A percentile compares a stretch with the other conserved stretches of the same genome.
phyloP scores from a whole-genome alignment of 1,139 yeast genomes.

The Yamadazyma diddensiae region DNA sequence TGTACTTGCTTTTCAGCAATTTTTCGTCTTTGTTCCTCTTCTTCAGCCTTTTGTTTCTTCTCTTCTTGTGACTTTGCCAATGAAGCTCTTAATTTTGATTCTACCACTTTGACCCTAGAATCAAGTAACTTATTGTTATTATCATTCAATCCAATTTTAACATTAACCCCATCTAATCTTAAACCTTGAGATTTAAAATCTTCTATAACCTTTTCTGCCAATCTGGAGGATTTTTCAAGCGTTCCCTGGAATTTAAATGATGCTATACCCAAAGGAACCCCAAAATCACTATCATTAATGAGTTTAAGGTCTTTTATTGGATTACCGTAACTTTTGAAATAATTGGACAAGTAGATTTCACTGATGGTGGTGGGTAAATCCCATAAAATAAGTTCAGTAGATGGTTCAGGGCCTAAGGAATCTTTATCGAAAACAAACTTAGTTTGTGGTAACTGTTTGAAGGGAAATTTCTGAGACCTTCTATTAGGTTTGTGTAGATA shows the following conservation, averaged over 20 bases:
- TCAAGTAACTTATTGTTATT: constrained; percentile 29
- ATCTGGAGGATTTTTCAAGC: constrained; percentile 49
- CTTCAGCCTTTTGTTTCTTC: constrained; percentile 28
- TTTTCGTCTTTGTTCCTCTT: constrained; percentile 19
- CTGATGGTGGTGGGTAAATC: constrained; percentile 52
- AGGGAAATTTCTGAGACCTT: constrained; percentile 41
- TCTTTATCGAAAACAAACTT: constrained; percentile 60
- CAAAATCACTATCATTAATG: constrained; percentile 70
- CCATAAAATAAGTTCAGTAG: constrained; percentile 67
- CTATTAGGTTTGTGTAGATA: constrained; percentile 44
- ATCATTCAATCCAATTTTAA: constrained; percentile 40
- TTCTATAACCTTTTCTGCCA: constrained; percentile 34
- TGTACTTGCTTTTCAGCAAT: constrained; percentile 12
- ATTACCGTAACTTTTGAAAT: constrained; percentile 59
- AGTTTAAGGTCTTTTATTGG: constrained; percentile 51
- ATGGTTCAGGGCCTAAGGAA: constrained; percentile 76
- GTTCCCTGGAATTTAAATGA: constrained; percentile 62
- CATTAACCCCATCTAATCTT: constrained; percentile 39
- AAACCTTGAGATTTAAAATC: constrained; percentile 26
- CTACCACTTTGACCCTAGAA: constrained; percentile 25
- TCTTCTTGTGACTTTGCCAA: constrained; percentile 25
- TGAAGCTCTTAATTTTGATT: constrained; percentile 25
- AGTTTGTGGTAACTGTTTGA: constrained; percentile 50
- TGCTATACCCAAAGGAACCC: constrained; percentile 77
- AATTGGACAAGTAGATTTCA: constrained; percentile 50